Evolutionary conservation across 306 rosid genomes (phyloP).

Genomic region (Sicyos edulis): DNA sequence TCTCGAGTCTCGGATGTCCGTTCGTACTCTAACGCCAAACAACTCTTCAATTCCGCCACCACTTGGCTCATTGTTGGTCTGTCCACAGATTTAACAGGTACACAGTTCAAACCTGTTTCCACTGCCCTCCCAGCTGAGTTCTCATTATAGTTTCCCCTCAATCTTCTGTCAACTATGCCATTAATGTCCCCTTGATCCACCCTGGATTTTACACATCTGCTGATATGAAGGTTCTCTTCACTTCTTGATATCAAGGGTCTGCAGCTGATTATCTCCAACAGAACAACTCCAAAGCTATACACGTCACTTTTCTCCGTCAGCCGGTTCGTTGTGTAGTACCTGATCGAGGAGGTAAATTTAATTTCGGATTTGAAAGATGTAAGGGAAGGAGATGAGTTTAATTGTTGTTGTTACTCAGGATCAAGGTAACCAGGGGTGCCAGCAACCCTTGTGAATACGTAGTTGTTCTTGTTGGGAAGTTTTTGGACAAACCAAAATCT

Average conservation of each 20-base stretch:
- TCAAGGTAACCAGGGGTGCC: too few relatives aligned
- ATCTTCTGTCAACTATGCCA: too few relatives aligned
- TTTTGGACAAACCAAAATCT: conserved; percentile 36
- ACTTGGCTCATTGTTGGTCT: conserved; percentile 29
- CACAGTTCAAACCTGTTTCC: conserved; percentile 28
- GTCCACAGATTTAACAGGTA: not conserved
- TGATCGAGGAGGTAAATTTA: not conserved
- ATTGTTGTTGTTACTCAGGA: conserved; percentile 19
- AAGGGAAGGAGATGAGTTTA: too few relatives aligned
- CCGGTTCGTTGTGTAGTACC: conserved; percentile 18
- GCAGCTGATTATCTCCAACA: not conserved
- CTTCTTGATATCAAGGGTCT: not conserved
- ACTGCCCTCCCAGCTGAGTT: conserved; percentile 32
- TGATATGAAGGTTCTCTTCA: too few relatives aligned
- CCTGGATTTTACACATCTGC: too few relatives aligned
- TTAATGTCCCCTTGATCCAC: too few relatives aligned
- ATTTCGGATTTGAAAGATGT: too few relatives aligned
- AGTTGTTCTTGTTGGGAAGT: conserved; percentile 24
- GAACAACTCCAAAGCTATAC: conserved; percentile 25
- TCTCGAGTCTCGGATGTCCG: not conserved
- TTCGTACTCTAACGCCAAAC: not conserved
- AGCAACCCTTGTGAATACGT: conserved; percentile 21
- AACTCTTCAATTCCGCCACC: conserved; percentile 10
- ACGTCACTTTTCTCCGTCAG: conserved; percentile 30
- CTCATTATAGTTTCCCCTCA: too few relatives aligned